Conservation (phyloP, 1,139 yeast species). For the Oligophagozyma castellii region DNA sequence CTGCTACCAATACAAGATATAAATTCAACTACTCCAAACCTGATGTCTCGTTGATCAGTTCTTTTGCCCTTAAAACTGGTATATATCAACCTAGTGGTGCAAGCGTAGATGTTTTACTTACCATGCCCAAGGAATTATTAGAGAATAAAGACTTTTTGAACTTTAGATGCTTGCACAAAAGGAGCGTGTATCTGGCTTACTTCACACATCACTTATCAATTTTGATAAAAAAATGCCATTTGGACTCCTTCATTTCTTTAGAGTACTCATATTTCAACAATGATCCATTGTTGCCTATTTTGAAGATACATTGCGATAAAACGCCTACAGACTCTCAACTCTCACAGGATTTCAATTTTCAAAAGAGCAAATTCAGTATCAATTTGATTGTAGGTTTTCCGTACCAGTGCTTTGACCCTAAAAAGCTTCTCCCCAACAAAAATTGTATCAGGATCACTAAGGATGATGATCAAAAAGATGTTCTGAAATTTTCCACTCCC, state of each 20-base stretch:
- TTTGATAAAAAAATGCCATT: slow-evolving; percentile 39
- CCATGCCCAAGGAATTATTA: slow-evolving; percentile 66
- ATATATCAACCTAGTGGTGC: slow-evolving; percentile 49
- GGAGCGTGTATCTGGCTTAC: slow-evolving; percentile 76
- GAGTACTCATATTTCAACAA: slow-evolving; percentile 54
- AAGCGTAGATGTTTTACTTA: slow-evolving; percentile 62
- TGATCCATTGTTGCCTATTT: slow-evolving; percentile 51
- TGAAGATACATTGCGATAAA: slow-evolving; percentile 33
- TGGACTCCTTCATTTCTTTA: slow-evolving; percentile 32
- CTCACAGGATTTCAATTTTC: slow-evolving; percentile 33
- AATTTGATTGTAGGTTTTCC: slow-evolving; percentile 66
- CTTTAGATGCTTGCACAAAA: slow-evolving; percentile 77
- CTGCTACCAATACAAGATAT: slow-evolving; percentile 43
- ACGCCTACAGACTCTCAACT: slow-evolving; percentile 19
- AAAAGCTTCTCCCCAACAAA: slow-evolving; percentile 65
- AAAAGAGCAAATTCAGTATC: slow-evolving; percentile 57
- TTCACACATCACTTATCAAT: slow-evolving; percentile 51
- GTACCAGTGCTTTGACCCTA: slow-evolving; percentile 52
- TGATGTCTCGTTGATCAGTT: slow-evolving; percentile 67
- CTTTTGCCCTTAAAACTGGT: slow-evolving; percentile 78
- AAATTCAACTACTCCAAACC: slow-evolving; percentile 63
- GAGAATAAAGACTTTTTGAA: slow-evolving; percentile 83
- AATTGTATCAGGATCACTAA: slow-evolving; percentile 63
- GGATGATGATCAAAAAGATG: slow-evolving; percentile 43
- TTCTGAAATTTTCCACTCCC: slow-evolving; percentile 38